A percentile compares a stretch with the other conserved stretches of the same genome.
phyloP scores from a whole-genome alignment of 208 protist genomes.

The Trypanosoma platydactyli region DNA sequence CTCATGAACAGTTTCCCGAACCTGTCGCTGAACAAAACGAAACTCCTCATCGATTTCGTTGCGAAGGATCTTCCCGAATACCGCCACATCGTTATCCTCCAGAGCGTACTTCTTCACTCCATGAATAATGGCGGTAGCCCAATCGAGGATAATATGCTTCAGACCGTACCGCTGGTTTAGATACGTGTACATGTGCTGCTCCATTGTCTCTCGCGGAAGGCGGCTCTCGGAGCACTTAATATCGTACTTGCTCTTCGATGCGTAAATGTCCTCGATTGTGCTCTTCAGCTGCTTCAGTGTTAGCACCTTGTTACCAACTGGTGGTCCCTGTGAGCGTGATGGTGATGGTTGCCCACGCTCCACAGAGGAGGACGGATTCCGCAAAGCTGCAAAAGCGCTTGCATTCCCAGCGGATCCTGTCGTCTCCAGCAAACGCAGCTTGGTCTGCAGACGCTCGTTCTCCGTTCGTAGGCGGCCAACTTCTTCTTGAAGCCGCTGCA shows the following conservation, averaged over 20 bases:
- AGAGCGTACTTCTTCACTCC: slow-evolving; percentile 66
- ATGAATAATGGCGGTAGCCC: slow-evolving; percentile 68
- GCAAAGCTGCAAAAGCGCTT: not conserved
- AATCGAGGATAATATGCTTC: slow-evolving; percentile 82
- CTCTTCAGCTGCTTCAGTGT: slow-evolving; percentile 79
- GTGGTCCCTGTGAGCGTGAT: slow-evolving; percentile 8
- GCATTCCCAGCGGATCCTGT: slow-evolving; percentile 7
- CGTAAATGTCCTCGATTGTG: slow-evolving; percentile 87
- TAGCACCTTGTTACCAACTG: slow-evolving; percentile 47
- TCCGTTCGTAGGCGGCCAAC: slow-evolving; percentile 41
- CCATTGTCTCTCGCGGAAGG: slow-evolving; percentile 90
- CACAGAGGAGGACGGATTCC: slow-evolving; percentile 11
- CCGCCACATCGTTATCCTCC: slow-evolving; percentile 88
- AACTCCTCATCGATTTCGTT: slow-evolving; percentile 94
- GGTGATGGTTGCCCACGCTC: slow-evolving; percentile 18
- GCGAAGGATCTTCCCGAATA: slow-evolving; percentile 89
- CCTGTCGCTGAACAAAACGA: slow-evolving; percentile 81
- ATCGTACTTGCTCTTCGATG: slow-evolving; percentile 88
- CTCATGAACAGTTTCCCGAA: slow-evolving; percentile 83
- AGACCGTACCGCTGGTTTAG: slow-evolving; percentile 91
- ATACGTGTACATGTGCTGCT: slow-evolving; percentile 93
- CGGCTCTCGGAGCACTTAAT: slow-evolving; percentile 67
- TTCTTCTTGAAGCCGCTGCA: slow-evolving; percentile 30
- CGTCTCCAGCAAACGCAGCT: slow-evolving; percentile 26
- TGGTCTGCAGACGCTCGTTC: slow-evolving; percentile 40